These are phyloP conservation scores for Entonaema liquescens DNA, from an alignment of 495 filamentous ascomycete species.

Conservation along the genomic window DNA sequence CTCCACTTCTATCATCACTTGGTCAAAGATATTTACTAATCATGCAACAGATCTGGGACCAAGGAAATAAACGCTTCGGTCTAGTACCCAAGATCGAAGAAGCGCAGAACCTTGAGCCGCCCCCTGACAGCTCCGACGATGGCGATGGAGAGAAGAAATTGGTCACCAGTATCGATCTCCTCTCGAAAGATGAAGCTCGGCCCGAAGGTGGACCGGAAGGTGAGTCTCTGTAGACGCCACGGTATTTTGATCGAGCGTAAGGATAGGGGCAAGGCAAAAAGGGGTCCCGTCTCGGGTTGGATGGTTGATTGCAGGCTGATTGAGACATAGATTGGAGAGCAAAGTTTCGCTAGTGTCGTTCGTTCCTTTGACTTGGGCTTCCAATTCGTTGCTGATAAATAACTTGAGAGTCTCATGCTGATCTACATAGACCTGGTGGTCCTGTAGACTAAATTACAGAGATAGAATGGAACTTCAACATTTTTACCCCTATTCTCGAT, in stretches of 20 bases:
- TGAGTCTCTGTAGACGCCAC: slow-evolving; percentile 7
- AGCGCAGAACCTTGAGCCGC: slow-evolving; percentile 58
- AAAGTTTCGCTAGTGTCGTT: neutral
- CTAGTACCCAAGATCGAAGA: slow-evolving; percentile 70
- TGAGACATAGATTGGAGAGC: neutral
- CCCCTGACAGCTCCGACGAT: slow-evolving; percentile 34
- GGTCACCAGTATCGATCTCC: slow-evolving; percentile 24
- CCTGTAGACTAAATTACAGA: slow-evolving; percentile 7
- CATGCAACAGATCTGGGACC: slow-evolving; percentile 71
- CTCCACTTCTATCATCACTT: neutral
- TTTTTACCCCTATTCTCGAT: slow-evolving; percentile 21
- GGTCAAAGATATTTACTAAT: neutral
- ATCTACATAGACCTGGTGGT: neutral
- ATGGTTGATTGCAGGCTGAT: neutral
- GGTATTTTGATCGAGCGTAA: slow-evolving; percentile 1
- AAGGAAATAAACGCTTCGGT: slow-evolving; percentile 75
- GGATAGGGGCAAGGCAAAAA: neutral
- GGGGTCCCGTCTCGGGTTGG: neutral
- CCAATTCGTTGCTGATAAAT: neutral
- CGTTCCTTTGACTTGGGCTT: neutral
- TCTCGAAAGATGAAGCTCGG: slow-evolving; percentile 5
- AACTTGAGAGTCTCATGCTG: neutral
- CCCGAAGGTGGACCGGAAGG: slow-evolving; percentile 1
- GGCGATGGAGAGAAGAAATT: slow-evolving; percentile 26
- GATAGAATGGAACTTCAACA: slow-evolving; percentile 32